phyloP scores from a whole-genome alignment of 2,329 filamentous ascomycete species.

The Fusarium sp. region DNA sequence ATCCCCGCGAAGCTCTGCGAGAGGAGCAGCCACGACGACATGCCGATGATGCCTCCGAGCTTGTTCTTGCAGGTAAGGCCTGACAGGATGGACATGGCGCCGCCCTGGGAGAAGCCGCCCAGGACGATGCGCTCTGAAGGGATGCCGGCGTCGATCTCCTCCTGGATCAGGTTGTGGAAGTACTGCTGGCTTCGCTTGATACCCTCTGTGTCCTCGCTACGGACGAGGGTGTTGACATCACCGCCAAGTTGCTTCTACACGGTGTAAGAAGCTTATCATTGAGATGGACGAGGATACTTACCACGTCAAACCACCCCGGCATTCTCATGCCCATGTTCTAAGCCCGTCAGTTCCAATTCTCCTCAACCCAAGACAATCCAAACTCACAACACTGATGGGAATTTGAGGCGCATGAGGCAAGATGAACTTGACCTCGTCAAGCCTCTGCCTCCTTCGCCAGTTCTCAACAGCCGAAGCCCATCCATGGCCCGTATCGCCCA shows the following conservation, averaged over 20 bases:
- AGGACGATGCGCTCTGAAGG: conserved; percentile 85
- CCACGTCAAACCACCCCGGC: conserved; percentile 91
- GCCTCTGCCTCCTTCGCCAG: conserved; percentile 82
- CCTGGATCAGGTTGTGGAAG: conserved; percentile 82
- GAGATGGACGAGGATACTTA: conserved; percentile 49
- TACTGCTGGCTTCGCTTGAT: conserved; percentile 79
- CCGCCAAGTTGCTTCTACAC: conserved; percentile 51
- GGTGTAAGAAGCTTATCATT: conserved; percentile 1
- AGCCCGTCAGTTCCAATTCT: conserved; percentile 23
- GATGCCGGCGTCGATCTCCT: conserved; percentile 85
- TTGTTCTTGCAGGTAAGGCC: conserved; percentile 79
- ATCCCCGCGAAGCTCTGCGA: conserved; percentile 57
- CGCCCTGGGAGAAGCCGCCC: conserved; percentile 88
- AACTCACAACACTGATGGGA: conserved; percentile 75
- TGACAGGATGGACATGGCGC: conserved; percentile 85
- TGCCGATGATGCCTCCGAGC: conserved; percentile 87
- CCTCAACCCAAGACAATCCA: background rate
- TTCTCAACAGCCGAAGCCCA: conserved; percentile 89
- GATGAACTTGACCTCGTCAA: conserved; percentile 93
- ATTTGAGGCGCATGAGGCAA: conserved; percentile 91
- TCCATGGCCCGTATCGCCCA: conserved; percentile 85
- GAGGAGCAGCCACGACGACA: conserved; percentile 86
- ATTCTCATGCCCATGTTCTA: conserved; percentile 61
- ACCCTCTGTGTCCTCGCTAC: conserved; percentile 75
- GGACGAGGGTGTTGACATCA: conserved; percentile 46